A percentile compares a stretch with the other conserved stretches of the same genome.
Conservation (phyloP, 2,329 filamentous ascomycete genomes). For the Phyllosticta citribraziliensis region DNA sequence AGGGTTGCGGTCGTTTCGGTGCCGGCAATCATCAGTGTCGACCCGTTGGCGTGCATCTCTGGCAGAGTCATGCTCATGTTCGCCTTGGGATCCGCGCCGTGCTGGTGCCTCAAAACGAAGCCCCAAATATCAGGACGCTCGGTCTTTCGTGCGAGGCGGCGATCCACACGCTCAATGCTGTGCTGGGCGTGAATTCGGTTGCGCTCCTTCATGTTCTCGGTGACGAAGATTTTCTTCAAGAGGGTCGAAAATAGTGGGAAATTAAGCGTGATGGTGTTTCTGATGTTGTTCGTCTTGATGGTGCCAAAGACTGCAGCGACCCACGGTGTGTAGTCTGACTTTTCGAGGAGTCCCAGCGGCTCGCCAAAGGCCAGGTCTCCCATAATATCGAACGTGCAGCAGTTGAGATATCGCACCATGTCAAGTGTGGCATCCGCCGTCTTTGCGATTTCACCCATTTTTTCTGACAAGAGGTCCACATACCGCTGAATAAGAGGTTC, state of each 20-base stretch:
- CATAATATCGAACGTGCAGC: slow-evolving; percentile 26
- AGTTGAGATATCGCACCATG: slow-evolving; percentile 10
- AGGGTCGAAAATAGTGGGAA: background rate
- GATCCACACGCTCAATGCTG: slow-evolving; percentile 14
- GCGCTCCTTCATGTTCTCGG: background rate
- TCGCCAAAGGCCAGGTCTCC: slow-evolving; percentile 24
- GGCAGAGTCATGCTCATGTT: slow-evolving; percentile 16
- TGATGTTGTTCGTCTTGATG: slow-evolving; percentile 11
- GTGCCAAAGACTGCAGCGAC: slow-evolving; percentile 20
- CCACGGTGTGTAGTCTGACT: slow-evolving; percentile 24
- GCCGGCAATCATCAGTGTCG: slow-evolving; percentile 33
- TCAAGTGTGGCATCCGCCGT: background rate
- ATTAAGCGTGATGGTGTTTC: background rate
- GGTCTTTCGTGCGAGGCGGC: slow-evolving; percentile 16
- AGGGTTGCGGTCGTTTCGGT: slow-evolving; percentile 37
- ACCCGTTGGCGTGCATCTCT: slow-evolving; percentile 31
- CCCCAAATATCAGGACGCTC: slow-evolving; percentile 27
- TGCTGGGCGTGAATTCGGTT: background rate
- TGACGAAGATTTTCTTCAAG: background rate
- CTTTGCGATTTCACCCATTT: background rate
- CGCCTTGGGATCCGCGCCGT: slow-evolving; percentile 15
- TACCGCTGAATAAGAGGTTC: slow-evolving; percentile 24
- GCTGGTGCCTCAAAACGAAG: slow-evolving; percentile 26
- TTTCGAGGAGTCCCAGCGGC: slow-evolving; percentile 22
- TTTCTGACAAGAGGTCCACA: slow-evolving; percentile 21